Conservation (phyloP, 2,329 filamentous ascomycete species). For the Diplodia seriata region DNA sequence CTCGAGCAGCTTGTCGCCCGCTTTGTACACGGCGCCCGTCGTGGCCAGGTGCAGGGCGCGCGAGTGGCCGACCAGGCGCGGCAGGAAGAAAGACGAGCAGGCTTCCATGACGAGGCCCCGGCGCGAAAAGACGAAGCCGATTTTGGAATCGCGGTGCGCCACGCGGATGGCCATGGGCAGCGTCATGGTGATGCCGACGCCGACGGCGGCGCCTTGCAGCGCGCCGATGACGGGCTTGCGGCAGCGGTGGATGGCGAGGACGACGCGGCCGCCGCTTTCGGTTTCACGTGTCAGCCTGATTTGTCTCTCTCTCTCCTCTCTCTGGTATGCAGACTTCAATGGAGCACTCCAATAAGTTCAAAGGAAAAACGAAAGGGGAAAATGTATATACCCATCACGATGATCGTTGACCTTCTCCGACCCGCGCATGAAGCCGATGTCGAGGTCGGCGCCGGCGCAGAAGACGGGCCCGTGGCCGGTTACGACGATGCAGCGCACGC, state of each 20-base stretch:
- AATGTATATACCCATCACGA: constrained; percentile 57
- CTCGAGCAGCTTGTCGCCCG: constrained; percentile 58
- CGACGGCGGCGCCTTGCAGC: constrained; percentile 63
- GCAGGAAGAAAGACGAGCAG: constrained; percentile 73
- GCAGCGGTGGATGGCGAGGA: constrained; percentile 63
- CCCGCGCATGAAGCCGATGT: constrained; percentile 57
- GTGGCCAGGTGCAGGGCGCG: constrained; percentile 70
- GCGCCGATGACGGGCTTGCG: constrained; percentile 64
- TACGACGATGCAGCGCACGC: constrained; percentile 62
- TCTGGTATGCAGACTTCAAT: background rate
- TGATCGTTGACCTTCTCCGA: constrained; percentile 56
- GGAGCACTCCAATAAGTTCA: background rate
- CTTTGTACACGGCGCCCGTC: constrained; percentile 67
- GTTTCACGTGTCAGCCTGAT: too few species aligned
- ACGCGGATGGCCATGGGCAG: constrained; percentile 64
- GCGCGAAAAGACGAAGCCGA: constrained; percentile 76
- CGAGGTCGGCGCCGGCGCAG: constrained; percentile 65
- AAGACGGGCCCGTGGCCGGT: constrained; percentile 61
- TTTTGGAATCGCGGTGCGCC: constrained; percentile 64
- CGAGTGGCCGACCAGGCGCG: constrained; percentile 69
- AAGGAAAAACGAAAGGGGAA: background rate
- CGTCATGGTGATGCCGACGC: constrained; percentile 66
- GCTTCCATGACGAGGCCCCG: constrained; percentile 76
- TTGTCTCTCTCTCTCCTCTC: background rate
- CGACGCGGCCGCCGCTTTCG: constrained; percentile 52